These are phyloP conservation scores for Helianthus annuus DNA, from an alignment of 129 eudicot species.

Conservation along the genomic window HanXRQr2.0-SUNRISE NC_035447.2:103161393-103161892, in stretches of 20 bases:
- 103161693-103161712: too few relatives aligned
- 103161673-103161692: too few relatives aligned
- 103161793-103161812: too few relatives aligned
- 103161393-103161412: slow-evolving; percentile 37
- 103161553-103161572: slow-evolving; percentile 43
- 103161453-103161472: slow-evolving; percentile 27
- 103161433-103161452: slow-evolving; percentile 1
- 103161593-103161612: slow-evolving; percentile 30
- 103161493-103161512: background rate
- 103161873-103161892: too few relatives aligned
- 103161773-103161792: too few relatives aligned
- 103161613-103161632: background rate
- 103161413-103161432: slow-evolving; percentile 4
- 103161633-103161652: background rate
- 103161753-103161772: too few relatives aligned
- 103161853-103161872: too few relatives aligned
- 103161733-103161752: too few relatives aligned
- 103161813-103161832: too few relatives aligned
- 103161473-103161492: slow-evolving; percentile 24
- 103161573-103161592: slow-evolving; percentile 46
- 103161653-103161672: too few relatives aligned
- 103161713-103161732: too few relatives aligned
- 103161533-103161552: slow-evolving; percentile 1
- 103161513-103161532: background rate
- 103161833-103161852: too few relatives aligned